A percentile compares a stretch with the other conserved stretches of the same genome.
Evolutionary conservation across 768 basidiomycete genomes (phyloP).

Genomic region (Amanita pseudoporphyria): DNA sequence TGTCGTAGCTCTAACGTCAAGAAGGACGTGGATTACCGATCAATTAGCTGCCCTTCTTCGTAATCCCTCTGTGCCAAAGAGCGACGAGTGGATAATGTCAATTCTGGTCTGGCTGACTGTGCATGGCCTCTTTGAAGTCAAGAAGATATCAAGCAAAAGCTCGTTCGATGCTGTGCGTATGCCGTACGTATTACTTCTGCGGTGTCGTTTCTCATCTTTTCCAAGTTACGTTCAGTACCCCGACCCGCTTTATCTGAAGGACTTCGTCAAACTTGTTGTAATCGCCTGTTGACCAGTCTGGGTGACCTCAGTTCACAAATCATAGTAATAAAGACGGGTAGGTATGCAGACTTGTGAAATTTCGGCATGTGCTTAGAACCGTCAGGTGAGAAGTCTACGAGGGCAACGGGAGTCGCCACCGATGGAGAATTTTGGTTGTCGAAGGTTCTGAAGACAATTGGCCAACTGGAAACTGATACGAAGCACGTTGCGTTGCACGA

Average conservation of each 20-base stretch:
- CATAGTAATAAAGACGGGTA: slow-evolving; percentile 43
- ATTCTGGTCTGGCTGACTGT: slow-evolving; percentile 77
- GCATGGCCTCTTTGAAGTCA: slow-evolving; percentile 71
- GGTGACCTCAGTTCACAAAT: slow-evolving; percentile 61
- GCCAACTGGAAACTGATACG: slow-evolving; percentile 47
- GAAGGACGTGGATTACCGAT: slow-evolving; percentile 77
- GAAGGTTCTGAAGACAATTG: slow-evolving; percentile 48
- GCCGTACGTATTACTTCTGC: background rate
- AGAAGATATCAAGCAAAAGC: slow-evolving; percentile 65
- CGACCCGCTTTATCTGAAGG: slow-evolving; percentile 66
- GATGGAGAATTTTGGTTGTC: slow-evolving; percentile 78
- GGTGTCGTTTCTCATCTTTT: slow-evolving; percentile 2
- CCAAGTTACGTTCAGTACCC: slow-evolving; percentile 52
- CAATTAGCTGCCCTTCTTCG: slow-evolving; percentile 73
- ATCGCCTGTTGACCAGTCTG: slow-evolving; percentile 61
- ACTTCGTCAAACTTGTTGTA: slow-evolving; percentile 56
- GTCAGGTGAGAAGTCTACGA: slow-evolving; percentile 39
- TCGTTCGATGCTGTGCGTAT: slow-evolving; percentile 45
- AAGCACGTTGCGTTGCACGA: slow-evolving; percentile 43
- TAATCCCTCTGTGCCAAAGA: slow-evolving; percentile 71
- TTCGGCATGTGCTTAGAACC: background rate
- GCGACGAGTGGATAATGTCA: slow-evolving; percentile 65
- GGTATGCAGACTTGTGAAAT: slow-evolving; percentile 8
- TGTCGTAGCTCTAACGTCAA: slow-evolving; percentile 37
- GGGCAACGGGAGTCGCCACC: slow-evolving; percentile 50